Conservation (phyloP, 805 yeast genomes). For the Spathaspora passalidarum region DNA sequence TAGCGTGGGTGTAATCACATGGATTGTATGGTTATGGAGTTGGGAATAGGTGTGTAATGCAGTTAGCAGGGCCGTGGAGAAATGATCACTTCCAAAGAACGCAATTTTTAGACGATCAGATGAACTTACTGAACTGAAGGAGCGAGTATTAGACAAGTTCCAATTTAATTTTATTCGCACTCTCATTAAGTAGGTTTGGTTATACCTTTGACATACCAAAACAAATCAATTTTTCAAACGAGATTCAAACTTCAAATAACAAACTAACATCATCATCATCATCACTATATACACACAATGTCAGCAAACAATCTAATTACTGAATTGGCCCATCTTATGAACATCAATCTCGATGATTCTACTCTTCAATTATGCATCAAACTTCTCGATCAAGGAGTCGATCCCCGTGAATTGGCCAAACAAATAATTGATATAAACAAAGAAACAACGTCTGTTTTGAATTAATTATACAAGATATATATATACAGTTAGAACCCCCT, state of each 20-base stretch:
- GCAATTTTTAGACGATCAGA: slow-evolving; percentile 39
- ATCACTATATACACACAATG: background rate
- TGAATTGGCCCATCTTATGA: slow-evolving; percentile 24
- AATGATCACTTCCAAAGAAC: slow-evolving; percentile 76
- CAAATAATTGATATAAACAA: slow-evolving; percentile 22
- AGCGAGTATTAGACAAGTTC: background rate
- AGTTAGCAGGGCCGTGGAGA: slow-evolving; percentile 56
- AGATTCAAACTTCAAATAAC: no score
- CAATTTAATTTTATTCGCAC: background rate
- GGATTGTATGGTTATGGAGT: slow-evolving; percentile 25
- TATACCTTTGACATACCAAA: background rate
- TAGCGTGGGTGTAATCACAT: slow-evolving; percentile 61
- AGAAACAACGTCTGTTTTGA: slow-evolving; percentile 14
- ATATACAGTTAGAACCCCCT: background rate
- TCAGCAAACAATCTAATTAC: slow-evolving; percentile 12
- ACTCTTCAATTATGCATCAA: slow-evolving; percentile 31
- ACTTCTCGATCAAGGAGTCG: slow-evolving; percentile 34
- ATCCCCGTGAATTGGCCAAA: slow-evolving; percentile 33
- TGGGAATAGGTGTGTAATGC: slow-evolving; percentile 25
- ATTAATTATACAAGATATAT: background rate
- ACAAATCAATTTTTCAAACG: no score
- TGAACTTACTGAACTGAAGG: background rate
- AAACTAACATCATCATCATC: no score
- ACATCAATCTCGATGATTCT: slow-evolving; percentile 24
- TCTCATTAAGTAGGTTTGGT: no score